Percentiles rank a stretch among this genome's conserved stretches.
phyloP scores from a whole-genome alignment of 2,329 filamentous ascomycete species.

The Drechmeria coniospora region DNA sequence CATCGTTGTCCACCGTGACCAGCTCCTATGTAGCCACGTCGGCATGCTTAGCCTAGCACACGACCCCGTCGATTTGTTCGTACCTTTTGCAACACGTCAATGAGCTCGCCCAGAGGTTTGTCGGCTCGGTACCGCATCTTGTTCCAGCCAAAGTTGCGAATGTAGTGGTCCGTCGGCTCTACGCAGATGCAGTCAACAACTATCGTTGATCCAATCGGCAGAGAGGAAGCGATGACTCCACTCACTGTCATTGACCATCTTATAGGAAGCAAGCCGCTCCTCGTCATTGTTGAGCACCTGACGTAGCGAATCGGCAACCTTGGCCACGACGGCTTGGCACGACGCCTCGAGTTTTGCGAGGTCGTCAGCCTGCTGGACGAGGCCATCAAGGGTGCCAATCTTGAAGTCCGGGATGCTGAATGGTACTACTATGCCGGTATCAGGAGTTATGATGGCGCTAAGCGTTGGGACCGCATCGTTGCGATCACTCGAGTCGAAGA shows the following conservation, averaged over 20 bases:
- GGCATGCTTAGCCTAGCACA: neutral
- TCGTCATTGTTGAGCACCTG: conserved; percentile 74
- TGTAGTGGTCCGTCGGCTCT: conserved; percentile 94
- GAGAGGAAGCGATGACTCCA: conserved; percentile 5
- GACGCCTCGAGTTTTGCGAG: conserved; percentile 70
- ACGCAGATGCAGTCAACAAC: conserved; percentile 12
- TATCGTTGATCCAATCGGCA: too few relatives aligned
- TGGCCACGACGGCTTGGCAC: conserved; percentile 70
- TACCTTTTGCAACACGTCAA: conserved; percentile 79
- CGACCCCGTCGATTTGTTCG: neutral
- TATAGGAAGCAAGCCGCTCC: conserved; percentile 69
- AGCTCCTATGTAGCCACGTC: conserved; percentile 47
- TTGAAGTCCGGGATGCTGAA: conserved; percentile 91
- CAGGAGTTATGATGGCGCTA: conserved; percentile 52
- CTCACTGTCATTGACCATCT: conserved; percentile 88
- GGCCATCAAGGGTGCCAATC: conserved; percentile 86
- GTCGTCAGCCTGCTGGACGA: conserved; percentile 94
- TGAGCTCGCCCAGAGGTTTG: conserved; percentile 73
- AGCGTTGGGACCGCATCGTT: conserved; percentile 71
- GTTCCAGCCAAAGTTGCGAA: conserved; percentile 86
- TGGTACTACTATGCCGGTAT: conserved; percentile 59
- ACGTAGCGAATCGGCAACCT: conserved; percentile 75
- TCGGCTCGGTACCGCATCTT: conserved; percentile 94
- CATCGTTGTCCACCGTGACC: conserved; percentile 83
- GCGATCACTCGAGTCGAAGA: conserved; percentile 63